Base-by-base conservation (phyloP, 371 early-diverging fungal genomes). In the Mucor racemosus region DNA sequence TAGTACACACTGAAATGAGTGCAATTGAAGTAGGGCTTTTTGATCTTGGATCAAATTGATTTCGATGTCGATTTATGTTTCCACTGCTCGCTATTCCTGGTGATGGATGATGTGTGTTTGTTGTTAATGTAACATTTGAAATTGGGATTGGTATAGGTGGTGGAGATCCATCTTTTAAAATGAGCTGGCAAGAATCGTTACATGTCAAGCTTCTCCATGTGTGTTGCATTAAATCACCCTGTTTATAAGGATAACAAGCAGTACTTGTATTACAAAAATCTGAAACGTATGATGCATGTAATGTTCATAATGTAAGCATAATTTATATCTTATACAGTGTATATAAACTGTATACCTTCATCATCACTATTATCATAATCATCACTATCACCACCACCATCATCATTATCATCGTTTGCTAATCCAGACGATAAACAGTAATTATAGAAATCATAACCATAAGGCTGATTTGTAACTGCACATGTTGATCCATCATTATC, bases 201-300 rank as follows among this genome's bases (percentile, higher is more conserved):
- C 76, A 78, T 8, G 75, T 78, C 57, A 78, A 48, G 38, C 72
- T 76, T 15, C 63, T 64, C 76, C 79, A 78, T 8, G 60, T 40
- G 34, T 74, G 67, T 68, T 5, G 65, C 60, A 0, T 65, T 60
- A 7, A 62, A 63, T 66, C 64, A 54, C 1, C n/a, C 55, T 62
- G 31, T 56, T 66, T 67, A 55, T 78, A 78, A 56, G 74, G 79
- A 44, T 78, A 76, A 50, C 79, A 78, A 50, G 74, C 66, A 10
- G 73, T 64, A n/a, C 76, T 74, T 15, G 79, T 78, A 39, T 72
- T 70, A 64, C 79, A 78, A 57, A 67, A 63, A 46, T 78, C 79
- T 55, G 38, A 40, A 13, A 62, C 39, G 10, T 41, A 54, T 40
- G 21, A 40, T n/a, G 33, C 41, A 38, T 40, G 15, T n/a, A 40